Evolutionary conservation across 2,329 filamentous ascomycete species (phyloP).

Genomic region (Alternaria tenuissima): DNA sequence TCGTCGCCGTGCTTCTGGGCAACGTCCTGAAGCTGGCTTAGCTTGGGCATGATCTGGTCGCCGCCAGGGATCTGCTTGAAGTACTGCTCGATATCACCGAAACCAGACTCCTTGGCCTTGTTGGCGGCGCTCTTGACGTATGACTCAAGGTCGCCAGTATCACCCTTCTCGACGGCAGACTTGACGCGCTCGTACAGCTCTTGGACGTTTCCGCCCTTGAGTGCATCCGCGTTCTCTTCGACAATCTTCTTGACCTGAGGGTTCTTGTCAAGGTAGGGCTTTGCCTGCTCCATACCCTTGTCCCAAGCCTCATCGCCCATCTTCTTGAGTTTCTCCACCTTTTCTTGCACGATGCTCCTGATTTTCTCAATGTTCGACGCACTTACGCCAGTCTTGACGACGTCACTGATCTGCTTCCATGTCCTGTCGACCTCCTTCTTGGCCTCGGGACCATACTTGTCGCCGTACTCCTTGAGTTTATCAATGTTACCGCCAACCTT

Average conservation of each 20-base stretch:
- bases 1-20: slow-evolving; percentile 74
- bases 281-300: slow-evolving; percentile 73
- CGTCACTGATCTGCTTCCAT: slow-evolving; percentile 71
- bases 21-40: slow-evolving; percentile 70
- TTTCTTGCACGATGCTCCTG: slow-evolving; percentile 72
- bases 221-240: slow-evolving; percentile 72
- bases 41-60: slow-evolving; percentile 69
- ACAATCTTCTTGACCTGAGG: slow-evolving; percentile 77
- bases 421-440: slow-evolving; percentile 79
- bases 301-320: slow-evolving; percentile 76
- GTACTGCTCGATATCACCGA: slow-evolving; percentile 66
- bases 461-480: slow-evolving; percentile 73
- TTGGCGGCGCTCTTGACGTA: slow-evolving; percentile 68
- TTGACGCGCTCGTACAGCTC: slow-evolving; percentile 71
- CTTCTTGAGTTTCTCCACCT: slow-evolving; percentile 71
- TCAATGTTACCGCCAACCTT: slow-evolving; percentile 74
- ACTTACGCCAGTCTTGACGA: slow-evolving; percentile 69
- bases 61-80: slow-evolving; percentile 72
- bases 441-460: slow-evolving; percentile 76
- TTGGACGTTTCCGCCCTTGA: slow-evolving; percentile 72
- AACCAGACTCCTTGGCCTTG: slow-evolving; percentile 64
- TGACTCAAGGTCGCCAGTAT: slow-evolving; percentile 65
- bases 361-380: slow-evolving; percentile 63
- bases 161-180: slow-evolving; percentile 68
- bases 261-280: slow-evolving; percentile 78